Percentiles rank a stretch among this genome's conserved stretches.
Evolutionary conservation across 2,329 filamentous ascomycete species (phyloP).

Genomic region (Grosmannia huntii): DNA sequence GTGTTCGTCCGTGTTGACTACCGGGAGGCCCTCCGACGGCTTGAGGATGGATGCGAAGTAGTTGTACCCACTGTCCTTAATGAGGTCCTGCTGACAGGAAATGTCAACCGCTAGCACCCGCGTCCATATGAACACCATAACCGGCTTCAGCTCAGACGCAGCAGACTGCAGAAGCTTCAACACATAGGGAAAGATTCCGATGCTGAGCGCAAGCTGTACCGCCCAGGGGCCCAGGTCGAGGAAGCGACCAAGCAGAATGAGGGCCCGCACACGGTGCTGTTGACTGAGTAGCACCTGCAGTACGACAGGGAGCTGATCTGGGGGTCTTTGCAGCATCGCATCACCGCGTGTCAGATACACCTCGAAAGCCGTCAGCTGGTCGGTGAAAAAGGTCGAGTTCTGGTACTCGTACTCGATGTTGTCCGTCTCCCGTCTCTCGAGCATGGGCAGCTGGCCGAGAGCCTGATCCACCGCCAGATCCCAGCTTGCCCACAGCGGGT

Average conservation of each 20-base stretch:
- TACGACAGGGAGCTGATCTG: slow-evolving; percentile 91
- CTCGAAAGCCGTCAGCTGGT: slow-evolving; percentile 94
- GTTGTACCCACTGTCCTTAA: slow-evolving; percentile 94
- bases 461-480: slow-evolving; percentile 95
- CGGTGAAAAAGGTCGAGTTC: slow-evolving; percentile 91
- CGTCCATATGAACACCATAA: slow-evolving; percentile 99
- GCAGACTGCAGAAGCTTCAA: slow-evolving; percentile 92
- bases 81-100: slow-evolving; percentile 80
- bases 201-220: slow-evolving; percentile 92
- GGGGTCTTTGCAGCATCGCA: slow-evolving; percentile 72
- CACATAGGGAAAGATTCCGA: slow-evolving; percentile 98
- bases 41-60: slow-evolving; percentile 94
- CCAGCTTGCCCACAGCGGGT: slow-evolving; percentile 95
- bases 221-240: slow-evolving; percentile 95
- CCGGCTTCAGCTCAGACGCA: slow-evolving; percentile 84
- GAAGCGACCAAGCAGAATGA: slow-evolving; percentile 87
- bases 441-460: slow-evolving; percentile 70
- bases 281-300: slow-evolving; percentile 92
- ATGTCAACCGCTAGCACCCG: slow-evolving; percentile 90
- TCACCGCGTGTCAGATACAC: slow-evolving; percentile 77
- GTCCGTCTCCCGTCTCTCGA: slow-evolving; percentile 66
- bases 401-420: slow-evolving; percentile 78
- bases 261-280: slow-evolving; percentile 78
- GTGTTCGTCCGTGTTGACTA: slow-evolving; percentile 83
- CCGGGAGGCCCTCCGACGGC: slow-evolving; percentile 68